These are phyloP conservation scores for Conoideocrella luteorostrata DNA, from an alignment of 2,329 filamentous ascomycete genomes.

Conservation along the genomic window DNA sequence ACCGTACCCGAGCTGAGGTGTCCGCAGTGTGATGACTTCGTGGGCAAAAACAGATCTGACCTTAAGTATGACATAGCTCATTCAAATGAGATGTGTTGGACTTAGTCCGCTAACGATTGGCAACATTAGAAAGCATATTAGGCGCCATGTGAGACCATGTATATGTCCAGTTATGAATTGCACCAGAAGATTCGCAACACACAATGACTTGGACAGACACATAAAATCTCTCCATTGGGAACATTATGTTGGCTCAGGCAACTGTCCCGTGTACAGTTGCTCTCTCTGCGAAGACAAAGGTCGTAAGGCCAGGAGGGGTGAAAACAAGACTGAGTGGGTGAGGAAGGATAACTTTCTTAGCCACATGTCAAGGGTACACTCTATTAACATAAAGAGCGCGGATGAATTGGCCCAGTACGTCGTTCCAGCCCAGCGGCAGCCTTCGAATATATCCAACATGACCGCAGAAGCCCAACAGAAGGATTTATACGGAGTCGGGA, in stretches of 20 bases:
- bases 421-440: constrained; percentile 6
- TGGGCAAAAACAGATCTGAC: constrained; percentile 10
- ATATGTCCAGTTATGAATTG: constrained; percentile 56
- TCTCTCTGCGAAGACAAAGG: constrained; percentile 2
- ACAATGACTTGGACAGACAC: constrained; percentile 78
- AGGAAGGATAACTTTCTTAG: constrained; percentile 81
- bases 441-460: constrained; percentile 10
- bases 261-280: constrained; percentile 12
- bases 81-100: not conserved
- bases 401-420: constrained; percentile 32
- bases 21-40: not conserved
- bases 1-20: not conserved
- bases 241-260: constrained; percentile 21
- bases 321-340: constrained; percentile 62
- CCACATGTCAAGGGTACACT: constrained; percentile 67
- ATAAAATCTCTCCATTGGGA: constrained; percentile 63
- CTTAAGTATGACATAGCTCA: constrained; percentile 3
- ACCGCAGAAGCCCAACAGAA: constrained; percentile 1
- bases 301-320: constrained; percentile 21
- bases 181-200: constrained; percentile 65
- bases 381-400: constrained; percentile 25
- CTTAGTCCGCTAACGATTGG: not conserved
- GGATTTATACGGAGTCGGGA: constrained; percentile 10
- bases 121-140: constrained; percentile 60
- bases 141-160: constrained; percentile 63